These are phyloP conservation scores for Astrothelium macrocarpum DNA, from an alignment of 495 filamentous ascomycete species.

Conservation along the genomic window DNA sequence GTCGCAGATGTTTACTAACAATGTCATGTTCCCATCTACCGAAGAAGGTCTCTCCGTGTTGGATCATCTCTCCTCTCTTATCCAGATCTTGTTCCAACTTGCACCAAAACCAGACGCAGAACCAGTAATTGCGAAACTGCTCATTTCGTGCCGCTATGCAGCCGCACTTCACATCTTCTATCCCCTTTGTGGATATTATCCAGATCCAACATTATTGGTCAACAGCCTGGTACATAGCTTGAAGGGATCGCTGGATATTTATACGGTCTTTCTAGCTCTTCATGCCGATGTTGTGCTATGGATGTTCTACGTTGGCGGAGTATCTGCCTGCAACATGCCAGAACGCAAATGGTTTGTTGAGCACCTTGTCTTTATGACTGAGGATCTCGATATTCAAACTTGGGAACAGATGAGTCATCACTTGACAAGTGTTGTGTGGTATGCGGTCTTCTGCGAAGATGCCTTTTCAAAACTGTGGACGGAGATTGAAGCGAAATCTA, in stretches of 20 bases:
- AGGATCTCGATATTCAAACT: constrained; percentile 11
- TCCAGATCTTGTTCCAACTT: not conserved
- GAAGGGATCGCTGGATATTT: constrained; percentile 12
- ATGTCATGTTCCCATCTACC: constrained; percentile 6
- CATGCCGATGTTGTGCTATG: constrained; percentile 13
- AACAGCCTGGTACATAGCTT: constrained; percentile 13
- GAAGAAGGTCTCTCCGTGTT: constrained; percentile 10
- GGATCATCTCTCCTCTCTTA: constrained; percentile 5
- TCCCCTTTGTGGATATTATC: constrained; percentile 12
- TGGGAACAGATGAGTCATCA: constrained; percentile 5
- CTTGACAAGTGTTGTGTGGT: not conserved
- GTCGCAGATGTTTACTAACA: constrained; percentile 14
- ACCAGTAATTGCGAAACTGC: not conserved
- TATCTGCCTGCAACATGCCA: constrained; percentile 15
- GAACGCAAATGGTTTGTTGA: constrained; percentile 17
- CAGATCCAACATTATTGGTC: constrained; percentile 18
- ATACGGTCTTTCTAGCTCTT: constrained; percentile 1
- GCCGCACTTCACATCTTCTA: not conserved
- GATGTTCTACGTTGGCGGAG: constrained; percentile 17
- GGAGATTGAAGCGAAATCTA: not conserved
- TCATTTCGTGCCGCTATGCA: constrained; percentile 12
- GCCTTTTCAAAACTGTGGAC: not conserved
- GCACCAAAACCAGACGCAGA: not conserved
- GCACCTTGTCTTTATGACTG: constrained; percentile 13
- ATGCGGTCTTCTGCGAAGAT: not conserved